Percentiles rank a stretch among this genome's conserved stretches.
phyloP scores from a whole-genome alignment of 2,329 filamentous ascomycete genomes.

The Coniochaeta sp. region DNA sequence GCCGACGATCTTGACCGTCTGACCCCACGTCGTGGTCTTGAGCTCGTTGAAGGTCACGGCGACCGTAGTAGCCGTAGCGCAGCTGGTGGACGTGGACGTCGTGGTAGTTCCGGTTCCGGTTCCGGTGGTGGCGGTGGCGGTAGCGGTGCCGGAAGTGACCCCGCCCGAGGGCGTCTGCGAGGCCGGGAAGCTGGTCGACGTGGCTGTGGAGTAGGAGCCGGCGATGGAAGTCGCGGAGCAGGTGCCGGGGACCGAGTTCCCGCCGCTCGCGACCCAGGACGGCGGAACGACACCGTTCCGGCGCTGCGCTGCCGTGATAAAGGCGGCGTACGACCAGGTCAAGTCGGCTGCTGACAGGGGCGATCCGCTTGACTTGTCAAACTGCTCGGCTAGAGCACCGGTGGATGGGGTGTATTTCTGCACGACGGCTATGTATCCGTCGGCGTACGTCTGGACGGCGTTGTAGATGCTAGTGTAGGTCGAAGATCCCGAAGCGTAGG shows the following conservation, averaged over 20 bases:
- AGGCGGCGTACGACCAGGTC: slow-evolving; percentile 68
- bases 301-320: slow-evolving; percentile 55
- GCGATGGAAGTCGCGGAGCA: slow-evolving; percentile 38
- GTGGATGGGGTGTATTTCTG: slow-evolving; percentile 52
- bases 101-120: slow-evolving; percentile 10
- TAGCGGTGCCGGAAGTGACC: slow-evolving; percentile 8
- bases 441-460: slow-evolving; percentile 50
- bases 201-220: slow-evolving; percentile 44
- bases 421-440: slow-evolving; percentile 55
- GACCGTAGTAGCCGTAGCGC: slow-evolving; percentile 34
- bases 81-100: slow-evolving; percentile 23
- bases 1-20: slow-evolving; percentile 60
- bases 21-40: slow-evolving; percentile 49
- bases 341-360: slow-evolving; percentile 59
- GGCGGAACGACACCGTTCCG: slow-evolving; percentile 47
- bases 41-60: slow-evolving; percentile 55
- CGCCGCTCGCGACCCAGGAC: slow-evolving; percentile 43
- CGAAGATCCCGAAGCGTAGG: slow-evolving; percentile 41
- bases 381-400: slow-evolving; percentile 64
- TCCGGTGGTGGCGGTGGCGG: slow-evolving; percentile 5
- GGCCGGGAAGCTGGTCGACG: slow-evolving; percentile 39
- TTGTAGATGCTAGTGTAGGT: slow-evolving; percentile 48
- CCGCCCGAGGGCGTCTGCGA: slow-evolving; percentile 35
- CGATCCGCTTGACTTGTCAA: slow-evolving; percentile 39
- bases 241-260: slow-evolving; percentile 37